phyloP scores from a whole-genome alignment of 2,329 filamentous ascomycete species.

The Pseudonectria buxi region DNA sequence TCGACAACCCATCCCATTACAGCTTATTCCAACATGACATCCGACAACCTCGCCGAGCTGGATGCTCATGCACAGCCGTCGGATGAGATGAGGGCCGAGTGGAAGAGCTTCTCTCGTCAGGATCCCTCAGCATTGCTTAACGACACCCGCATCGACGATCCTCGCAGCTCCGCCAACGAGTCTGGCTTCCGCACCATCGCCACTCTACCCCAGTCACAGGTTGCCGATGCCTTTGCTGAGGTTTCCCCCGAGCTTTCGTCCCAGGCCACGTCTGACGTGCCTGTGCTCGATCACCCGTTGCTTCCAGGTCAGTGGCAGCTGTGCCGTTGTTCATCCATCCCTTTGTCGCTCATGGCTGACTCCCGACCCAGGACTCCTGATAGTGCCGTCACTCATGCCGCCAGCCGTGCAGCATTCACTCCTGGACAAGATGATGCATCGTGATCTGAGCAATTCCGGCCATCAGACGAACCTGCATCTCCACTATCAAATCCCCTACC shows the following conservation, averaged over 20 bases:
- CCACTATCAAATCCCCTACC: conserved; percentile 66
- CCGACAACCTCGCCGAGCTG: conserved; percentile 35
- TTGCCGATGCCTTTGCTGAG: conserved; percentile 37
- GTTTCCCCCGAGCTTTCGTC: conserved; percentile 29
- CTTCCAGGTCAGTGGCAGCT: conserved; percentile 55
- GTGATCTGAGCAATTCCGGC: conserved; percentile 61
- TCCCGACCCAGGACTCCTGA: conserved; percentile 58
- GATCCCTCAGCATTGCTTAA: conserved; percentile 43
- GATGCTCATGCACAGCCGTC: conserved; percentile 77
- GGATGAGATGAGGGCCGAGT: conserved; percentile 59
- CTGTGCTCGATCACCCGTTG: conserved; percentile 57
- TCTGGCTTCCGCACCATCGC: conserved; percentile 40
- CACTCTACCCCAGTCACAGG: conserved; percentile 34
- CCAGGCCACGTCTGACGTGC: conserved; percentile 31
- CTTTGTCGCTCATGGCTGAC: not conserved
- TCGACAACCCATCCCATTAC: too few species aligned
- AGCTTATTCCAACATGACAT: conserved; percentile 22
- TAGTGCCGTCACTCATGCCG: conserved; percentile 70
- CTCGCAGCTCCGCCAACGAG: conserved; percentile 29
- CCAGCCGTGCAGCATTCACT: conserved; percentile 60
- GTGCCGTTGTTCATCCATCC: not conserved
- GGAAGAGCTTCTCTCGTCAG: conserved; percentile 66
- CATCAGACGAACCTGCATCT: conserved; percentile 90
- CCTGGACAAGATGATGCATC: conserved; percentile 68
- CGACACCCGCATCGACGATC: conserved; percentile 53